These are phyloP conservation scores for Elsinoe batatas DNA, from an alignment of 2,329 filamentous ascomycete species.

Conservation along the genomic window DNA sequence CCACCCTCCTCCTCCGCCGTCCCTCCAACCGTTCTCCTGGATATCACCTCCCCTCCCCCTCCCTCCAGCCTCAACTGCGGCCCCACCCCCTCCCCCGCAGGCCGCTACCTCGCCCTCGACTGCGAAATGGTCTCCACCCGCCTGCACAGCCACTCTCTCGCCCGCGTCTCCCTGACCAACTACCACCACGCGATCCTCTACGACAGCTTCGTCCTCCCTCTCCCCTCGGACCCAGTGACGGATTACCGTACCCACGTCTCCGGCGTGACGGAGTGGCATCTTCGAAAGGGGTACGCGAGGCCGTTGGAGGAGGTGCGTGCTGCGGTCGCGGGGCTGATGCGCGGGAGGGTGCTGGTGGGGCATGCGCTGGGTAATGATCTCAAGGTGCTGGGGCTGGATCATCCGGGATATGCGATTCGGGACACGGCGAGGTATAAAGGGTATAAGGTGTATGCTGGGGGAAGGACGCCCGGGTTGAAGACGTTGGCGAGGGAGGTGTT, in stretches of 20 bases:
- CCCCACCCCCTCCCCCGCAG: constrained; percentile 48
- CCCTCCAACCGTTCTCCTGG: constrained; percentile 33
- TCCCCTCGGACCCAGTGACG: constrained; percentile 55
- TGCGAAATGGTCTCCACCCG: constrained; percentile 97
- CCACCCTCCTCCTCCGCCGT: constrained; percentile 55
- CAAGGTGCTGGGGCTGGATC: constrained; percentile 63
- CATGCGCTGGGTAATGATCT: constrained; percentile 76
- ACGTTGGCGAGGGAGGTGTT: constrained; percentile 47
- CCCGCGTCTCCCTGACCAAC: constrained; percentile 82
- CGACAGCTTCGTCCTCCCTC: constrained; percentile 77
- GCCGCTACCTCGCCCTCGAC: constrained; percentile 87
- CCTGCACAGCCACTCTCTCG: constrained; percentile 54
- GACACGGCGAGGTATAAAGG: constrained; percentile 72
- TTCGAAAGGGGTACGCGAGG: constrained; percentile 43
- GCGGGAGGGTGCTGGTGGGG: constrained; percentile 65
- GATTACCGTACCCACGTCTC: constrained; percentile 86
- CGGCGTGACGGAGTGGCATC: constrained; percentile 65
- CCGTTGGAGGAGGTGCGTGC: constrained; percentile 67
- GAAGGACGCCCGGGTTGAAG: constrained; percentile 60
- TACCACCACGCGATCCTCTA: constrained; percentile 89
- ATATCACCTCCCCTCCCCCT: constrained; percentile 38
- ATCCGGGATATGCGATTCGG: constrained; percentile 67
- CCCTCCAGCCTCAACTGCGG: constrained; percentile 37
- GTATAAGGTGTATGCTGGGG: constrained; percentile 60
- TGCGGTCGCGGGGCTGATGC: constrained; percentile 58